These are phyloP conservation scores for Vigna unguiculata DNA, from an alignment of 306 rosid species.

Conservation along the genomic window DNA sequence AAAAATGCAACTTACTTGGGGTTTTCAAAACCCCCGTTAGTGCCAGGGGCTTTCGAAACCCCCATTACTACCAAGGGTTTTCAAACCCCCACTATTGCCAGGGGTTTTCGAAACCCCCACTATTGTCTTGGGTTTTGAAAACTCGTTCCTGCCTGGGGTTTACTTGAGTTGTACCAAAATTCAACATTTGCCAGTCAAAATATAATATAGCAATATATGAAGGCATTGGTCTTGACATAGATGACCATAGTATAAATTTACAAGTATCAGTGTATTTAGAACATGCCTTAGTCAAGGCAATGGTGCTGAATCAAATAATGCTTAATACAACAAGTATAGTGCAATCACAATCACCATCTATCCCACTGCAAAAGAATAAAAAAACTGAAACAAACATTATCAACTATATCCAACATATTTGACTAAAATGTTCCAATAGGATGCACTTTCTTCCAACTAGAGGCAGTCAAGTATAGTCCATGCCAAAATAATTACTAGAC, in stretches of 20 bases:
- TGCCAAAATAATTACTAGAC: conserved; percentile 24
- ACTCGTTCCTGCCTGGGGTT: no score
- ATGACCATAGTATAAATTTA: conserved; percentile 9
- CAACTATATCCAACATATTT: conserved; percentile 3
- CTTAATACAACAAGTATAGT: neutral
- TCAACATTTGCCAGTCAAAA: conserved; percentile 31
- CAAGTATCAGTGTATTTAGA: neutral
- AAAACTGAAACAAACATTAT: neutral
- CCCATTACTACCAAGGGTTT: no score
- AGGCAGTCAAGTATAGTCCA: neutral
- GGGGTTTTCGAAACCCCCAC: no score
- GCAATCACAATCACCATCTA: neutral
- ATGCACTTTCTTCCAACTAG: conserved; percentile 3
- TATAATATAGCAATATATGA: conserved; percentile 28
- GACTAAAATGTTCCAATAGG: conserved; percentile 14
- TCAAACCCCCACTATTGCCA: no score
- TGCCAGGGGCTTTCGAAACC: no score
- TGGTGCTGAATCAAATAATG: no score
- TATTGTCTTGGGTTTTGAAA: no score
- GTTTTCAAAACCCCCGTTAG: no score
- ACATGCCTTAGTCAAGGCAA: no score
- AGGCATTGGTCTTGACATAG: neutral
- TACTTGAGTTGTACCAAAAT: conserved; percentile 30
- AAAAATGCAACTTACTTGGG: no score
- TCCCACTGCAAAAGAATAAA: neutral